Conservation (phyloP, 306 rosid genomes). For the Gastrolobium villosum region DNA sequence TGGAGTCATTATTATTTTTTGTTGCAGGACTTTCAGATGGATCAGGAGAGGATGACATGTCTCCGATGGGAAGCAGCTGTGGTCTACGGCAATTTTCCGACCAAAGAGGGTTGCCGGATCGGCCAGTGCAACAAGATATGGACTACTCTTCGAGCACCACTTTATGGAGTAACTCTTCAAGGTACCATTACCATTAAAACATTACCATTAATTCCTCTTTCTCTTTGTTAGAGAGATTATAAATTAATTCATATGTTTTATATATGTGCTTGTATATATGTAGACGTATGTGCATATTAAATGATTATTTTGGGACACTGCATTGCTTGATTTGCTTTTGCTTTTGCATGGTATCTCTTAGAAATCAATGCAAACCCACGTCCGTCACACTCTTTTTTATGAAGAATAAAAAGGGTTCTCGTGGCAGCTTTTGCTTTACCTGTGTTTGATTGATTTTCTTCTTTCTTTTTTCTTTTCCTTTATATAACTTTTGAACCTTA, state of each 20-base stretch:
- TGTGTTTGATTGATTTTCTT: conserved; percentile 52
- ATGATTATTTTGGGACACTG: conserved; percentile 34
- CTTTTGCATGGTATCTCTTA: conserved; percentile 68
- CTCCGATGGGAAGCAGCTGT: conserved; percentile 58
- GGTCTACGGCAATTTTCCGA: conserved; percentile 56
- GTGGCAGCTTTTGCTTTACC: conserved; percentile 78
- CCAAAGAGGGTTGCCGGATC: conserved; percentile 67
- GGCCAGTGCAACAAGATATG: conserved; percentile 60
- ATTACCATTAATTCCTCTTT: not conserved
- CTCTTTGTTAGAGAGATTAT: not conserved
- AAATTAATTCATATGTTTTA: conserved; percentile 39
- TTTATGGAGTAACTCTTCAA: conserved; percentile 91
- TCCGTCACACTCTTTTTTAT: conserved; percentile 54
- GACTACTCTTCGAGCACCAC: conserved; percentile 63
- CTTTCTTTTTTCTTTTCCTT: conserved; percentile 55
- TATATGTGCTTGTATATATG: conserved; percentile 5
- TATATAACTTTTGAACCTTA: conserved; percentile 46
- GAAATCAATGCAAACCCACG: conserved; percentile 64
- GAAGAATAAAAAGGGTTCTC: conserved; percentile 72
- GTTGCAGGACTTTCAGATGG: conserved; percentile 84
- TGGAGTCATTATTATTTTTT: conserved; percentile 31
- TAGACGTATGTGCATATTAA: conserved; percentile 9
- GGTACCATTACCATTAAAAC: conserved; percentile 51
- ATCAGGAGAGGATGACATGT: conserved; percentile 85
- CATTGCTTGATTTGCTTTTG: conserved; percentile 52